A percentile compares a stretch with the other conserved stretches of the same genome.
These are phyloP conservation scores for Lentinula lateritia DNA, from an alignment of 768 basidiomycete species.

Conservation along the genomic window DNA sequence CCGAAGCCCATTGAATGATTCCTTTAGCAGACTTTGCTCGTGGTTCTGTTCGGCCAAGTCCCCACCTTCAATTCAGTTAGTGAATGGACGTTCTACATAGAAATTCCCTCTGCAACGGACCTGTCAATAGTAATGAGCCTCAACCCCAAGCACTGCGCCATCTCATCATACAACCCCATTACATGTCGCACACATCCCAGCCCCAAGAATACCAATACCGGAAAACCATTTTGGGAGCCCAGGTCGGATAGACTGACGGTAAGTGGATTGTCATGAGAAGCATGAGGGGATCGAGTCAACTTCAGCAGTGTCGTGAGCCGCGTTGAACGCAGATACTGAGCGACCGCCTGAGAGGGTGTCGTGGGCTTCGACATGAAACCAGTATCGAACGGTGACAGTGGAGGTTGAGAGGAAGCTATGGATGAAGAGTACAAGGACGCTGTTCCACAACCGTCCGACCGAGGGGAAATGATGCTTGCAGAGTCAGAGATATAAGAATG, in stretches of 20 bases:
- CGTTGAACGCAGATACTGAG: conserved; percentile 82
- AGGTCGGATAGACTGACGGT: conserved; percentile 92
- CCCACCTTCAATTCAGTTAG: conserved; percentile 60
- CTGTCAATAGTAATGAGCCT: conserved; percentile 93
- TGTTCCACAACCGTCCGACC: conserved; percentile 47
- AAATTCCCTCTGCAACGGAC: conserved; percentile 28
- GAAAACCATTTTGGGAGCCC: conserved; percentile 78
- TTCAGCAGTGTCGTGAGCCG: conserved; percentile 77
- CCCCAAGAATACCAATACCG: conserved; percentile 89
- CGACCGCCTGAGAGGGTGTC: conserved; percentile 64
- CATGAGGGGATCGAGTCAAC: conserved; percentile 76
- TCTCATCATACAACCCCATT: conserved; percentile 93
- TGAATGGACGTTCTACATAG: conserved; percentile 11
- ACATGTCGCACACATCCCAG: conserved; percentile 92
- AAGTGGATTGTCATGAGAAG: conserved; percentile 66
- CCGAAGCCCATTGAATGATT: conserved; percentile 84
- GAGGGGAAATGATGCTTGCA: conserved; percentile 47
- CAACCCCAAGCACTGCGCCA: conserved; percentile 83
- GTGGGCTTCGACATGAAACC: conserved; percentile 35
- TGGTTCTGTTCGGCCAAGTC: conserved; percentile 81
- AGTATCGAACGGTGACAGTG: conserved; percentile 43
- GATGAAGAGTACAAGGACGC: conserved; percentile 49
- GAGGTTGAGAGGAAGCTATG: conserved; percentile 37
- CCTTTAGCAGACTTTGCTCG: conserved; percentile 66
- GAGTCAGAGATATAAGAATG: conserved; percentile 55